A percentile compares a stretch with the other conserved stretches of the same genome.
Conservation (phyloP, 1,284 basidiomycete species). For the Pterulicium gracile region DNA sequence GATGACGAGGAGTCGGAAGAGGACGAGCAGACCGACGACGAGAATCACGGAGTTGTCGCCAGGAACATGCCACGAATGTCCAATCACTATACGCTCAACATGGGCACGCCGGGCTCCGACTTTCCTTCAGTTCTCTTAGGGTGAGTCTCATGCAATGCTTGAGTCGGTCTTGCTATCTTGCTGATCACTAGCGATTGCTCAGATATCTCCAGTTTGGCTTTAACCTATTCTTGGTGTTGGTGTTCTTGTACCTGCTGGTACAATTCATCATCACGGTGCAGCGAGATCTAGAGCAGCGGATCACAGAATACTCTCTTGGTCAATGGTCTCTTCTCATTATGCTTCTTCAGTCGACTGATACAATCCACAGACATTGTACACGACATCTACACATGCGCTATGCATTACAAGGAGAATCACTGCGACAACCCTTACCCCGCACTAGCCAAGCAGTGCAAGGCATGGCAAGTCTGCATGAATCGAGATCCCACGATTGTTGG, state of each 20-base stretch:
- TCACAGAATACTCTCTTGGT: constrained; percentile 88
- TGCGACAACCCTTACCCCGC: constrained; percentile 79
- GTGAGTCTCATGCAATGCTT: constrained; percentile 41
- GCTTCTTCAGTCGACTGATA: constrained; percentile 4
- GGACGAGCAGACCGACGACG: constrained; percentile 32
- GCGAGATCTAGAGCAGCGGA: constrained; percentile 81
- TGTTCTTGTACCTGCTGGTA: constrained; percentile 79
- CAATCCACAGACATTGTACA: constrained; percentile 85
- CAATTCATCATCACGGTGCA: constrained; percentile 86
- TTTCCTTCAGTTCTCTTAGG: constrained; percentile 70
- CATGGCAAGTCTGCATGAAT: constrained; percentile 95
- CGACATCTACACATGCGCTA: constrained; percentile 78
- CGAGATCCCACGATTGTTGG: constrained; percentile 87
- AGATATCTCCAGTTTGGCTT: constrained; percentile 94
- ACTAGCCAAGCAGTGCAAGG: constrained; percentile 73
- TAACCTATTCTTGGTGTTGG: constrained; percentile 77
- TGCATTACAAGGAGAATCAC: constrained; percentile 74
- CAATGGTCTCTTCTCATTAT: constrained; percentile 15
- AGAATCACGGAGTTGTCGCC: constrained; percentile 27
- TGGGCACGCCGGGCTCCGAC: constrained; percentile 54
- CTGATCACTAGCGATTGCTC: constrained; percentile 13
- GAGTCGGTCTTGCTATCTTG: too few species aligned
- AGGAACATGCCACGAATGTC: constrained; percentile 23
- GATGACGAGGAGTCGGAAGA: constrained; percentile 28
- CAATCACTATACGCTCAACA: constrained; percentile 73